Evolutionary conservation across 1,139 yeast species (phyloP).

Genomic region (Protomyces gravidus): DNA sequence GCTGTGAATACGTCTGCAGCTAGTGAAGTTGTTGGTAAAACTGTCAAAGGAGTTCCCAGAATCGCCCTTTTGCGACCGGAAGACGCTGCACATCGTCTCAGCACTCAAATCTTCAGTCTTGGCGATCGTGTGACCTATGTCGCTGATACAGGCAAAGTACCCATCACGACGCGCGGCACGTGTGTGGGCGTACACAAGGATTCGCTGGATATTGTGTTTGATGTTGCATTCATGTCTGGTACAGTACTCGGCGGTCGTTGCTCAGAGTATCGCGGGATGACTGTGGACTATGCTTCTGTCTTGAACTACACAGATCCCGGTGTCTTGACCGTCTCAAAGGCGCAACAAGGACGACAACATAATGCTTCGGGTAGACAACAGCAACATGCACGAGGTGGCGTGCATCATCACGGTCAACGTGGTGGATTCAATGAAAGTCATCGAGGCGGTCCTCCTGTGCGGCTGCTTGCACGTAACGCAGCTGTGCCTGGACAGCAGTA

Average conservation of each 20-base stretch:
- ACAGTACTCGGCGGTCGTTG: constrained; percentile 74
- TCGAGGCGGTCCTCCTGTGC: background rate
- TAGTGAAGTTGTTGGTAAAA: constrained; percentile 49
- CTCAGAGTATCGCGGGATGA: constrained; percentile 72
- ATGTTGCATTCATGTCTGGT: constrained; percentile 76
- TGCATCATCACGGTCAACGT: too few relatives aligned
- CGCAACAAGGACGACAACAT: constrained; percentile 4
- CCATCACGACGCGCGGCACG: constrained; percentile 82
- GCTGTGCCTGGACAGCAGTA: constrained; percentile 8
- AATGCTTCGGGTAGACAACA: background rate
- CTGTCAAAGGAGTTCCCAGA: constrained; percentile 76
- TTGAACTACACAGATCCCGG: constrained; percentile 62
- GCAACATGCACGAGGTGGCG: too few relatives aligned
- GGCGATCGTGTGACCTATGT: constrained; percentile 90
- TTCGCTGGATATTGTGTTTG: constrained; percentile 70
- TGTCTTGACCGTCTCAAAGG: constrained; percentile 29
- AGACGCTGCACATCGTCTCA: constrained; percentile 65
- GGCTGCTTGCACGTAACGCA: constrained; percentile 12
- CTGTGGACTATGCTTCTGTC: constrained; percentile 75
- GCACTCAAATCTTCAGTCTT: constrained; percentile 69
- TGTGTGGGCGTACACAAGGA: constrained; percentile 68
- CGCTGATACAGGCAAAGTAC: constrained; percentile 84
- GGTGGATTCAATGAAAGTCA: background rate
- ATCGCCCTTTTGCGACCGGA: constrained; percentile 76
- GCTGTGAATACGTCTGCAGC: constrained; percentile 46